Percentiles rank a stretch among this genome's conserved stretches.
These are phyloP conservation scores for Amanita thiersii DNA, from an alignment of 768 basidiomycete genomes.

Conservation along the genomic window DNA sequence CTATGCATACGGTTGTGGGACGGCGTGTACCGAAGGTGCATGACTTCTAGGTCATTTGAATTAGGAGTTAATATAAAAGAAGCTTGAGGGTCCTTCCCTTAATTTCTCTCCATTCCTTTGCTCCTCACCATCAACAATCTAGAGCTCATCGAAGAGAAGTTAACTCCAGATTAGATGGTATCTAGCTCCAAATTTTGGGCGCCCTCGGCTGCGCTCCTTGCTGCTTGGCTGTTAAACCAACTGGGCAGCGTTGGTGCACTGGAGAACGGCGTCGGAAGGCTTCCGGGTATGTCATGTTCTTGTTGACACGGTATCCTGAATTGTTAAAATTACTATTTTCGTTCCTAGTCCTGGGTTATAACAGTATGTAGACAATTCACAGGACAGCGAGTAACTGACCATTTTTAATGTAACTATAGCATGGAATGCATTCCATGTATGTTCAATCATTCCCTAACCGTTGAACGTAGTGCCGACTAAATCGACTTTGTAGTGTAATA, in stretches of 20 bases:
- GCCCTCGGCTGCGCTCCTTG: background rate
- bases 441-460: conserved; percentile 9
- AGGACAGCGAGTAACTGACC: background rate
- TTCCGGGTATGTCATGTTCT: conserved; percentile 23
- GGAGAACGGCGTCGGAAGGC: conserved; percentile 26
- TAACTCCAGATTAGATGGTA: too few relatives aligned
- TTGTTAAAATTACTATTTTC: background rate
- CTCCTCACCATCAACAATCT: too few relatives aligned
- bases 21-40: too few relatives aligned
- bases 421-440: conserved; percentile 63
- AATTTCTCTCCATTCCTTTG: background rate
- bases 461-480: background rate
- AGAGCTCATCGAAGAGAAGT: too few relatives aligned
- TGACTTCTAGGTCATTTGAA: background rate
- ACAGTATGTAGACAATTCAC: conserved; percentile 35
- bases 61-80: background rate
- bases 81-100: background rate
- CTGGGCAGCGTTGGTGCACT: conserved; percentile 15
- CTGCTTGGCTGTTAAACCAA: conserved; percentile 10
- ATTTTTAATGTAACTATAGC: conserved; percentile 24
- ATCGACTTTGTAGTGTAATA: conserved; percentile 39
- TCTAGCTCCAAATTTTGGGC: background rate
- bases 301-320: background rate
- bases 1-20: too few relatives aligned
- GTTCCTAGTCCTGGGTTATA: conserved; percentile 49